Percentiles rank a stretch among this genome's conserved stretches.
phyloP scores from a whole-genome alignment of 2,329 filamentous ascomycete genomes.

The Penicillium aurantiogriseum region DNA sequence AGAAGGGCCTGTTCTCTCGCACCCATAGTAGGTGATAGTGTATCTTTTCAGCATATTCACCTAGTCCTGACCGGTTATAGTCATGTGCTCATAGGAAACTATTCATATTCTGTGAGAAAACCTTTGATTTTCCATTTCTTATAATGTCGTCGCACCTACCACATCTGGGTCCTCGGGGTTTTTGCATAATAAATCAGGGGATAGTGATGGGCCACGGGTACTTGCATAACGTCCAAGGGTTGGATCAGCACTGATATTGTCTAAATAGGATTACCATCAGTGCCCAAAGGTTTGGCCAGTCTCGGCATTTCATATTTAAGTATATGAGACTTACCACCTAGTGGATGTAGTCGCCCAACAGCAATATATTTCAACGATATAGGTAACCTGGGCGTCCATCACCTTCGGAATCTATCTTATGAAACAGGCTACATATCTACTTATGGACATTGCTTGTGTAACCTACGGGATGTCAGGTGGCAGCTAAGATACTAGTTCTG shows the following conservation, averaged over 20 bases:
- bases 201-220: neutral
- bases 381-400: neutral
- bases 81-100: accelerated
- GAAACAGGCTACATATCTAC: neutral
- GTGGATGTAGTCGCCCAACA: neutral
- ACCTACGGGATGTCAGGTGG: neutral
- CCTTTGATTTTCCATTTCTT: neutral
- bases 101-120: no score
- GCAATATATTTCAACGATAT: neutral
- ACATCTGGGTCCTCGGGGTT: neutral
- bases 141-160: neutral
- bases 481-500: neutral
- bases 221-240: neutral
- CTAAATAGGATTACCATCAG: neutral
- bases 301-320: neutral
- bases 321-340: neutral
- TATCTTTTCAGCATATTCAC: neutral
- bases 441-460: neutral
- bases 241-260: neutral
- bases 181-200: neutral
- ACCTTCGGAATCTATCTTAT: neutral
- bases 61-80: neutral
- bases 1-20: no score
- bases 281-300: neutral
- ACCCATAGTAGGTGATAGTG: neutral